Evolutionary conservation across 129 eudicot genomes (phyloP).

Genomic region (Rutidosis leptorrhynchoides): DNA sequence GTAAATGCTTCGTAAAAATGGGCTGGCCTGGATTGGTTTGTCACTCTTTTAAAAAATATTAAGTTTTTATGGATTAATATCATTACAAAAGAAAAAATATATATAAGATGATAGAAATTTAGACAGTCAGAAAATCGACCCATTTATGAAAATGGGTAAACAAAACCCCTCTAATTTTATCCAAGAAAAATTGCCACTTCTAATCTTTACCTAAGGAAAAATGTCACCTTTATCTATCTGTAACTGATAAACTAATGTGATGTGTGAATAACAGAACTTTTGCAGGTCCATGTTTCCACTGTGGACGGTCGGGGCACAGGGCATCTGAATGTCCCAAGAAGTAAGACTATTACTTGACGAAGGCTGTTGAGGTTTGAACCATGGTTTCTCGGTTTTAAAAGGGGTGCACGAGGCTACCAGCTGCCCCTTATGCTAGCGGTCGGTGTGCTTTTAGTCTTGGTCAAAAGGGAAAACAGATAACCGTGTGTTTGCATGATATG

Average conservation of each 20-base stretch:
- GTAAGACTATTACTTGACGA: conserved; percentile 39
- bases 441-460: conserved; percentile 12
- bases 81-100: neutral
- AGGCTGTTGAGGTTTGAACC: conserved; percentile 14
- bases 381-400: conserved; percentile 7
- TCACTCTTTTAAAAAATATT: neutral
- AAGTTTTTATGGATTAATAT: neutral
- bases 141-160: too few relatives aligned
- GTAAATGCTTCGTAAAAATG: too few relatives aligned
- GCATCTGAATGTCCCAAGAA: conserved; percentile 80
- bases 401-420: conserved; percentile 22
- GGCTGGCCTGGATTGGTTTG: too few relatives aligned
- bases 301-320: conserved; percentile 77
- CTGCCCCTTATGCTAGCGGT: conserved; percentile 21
- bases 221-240: neutral
- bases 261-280: conserved; percentile 44
- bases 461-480: neutral
- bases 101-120: too few relatives aligned
- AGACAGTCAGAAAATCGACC: too few relatives aligned
- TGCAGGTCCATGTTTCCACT: conserved; percentile 88
- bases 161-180: too few relatives aligned
- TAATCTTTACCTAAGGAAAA: too few relatives aligned
- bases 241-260: neutral
- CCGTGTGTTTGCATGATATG: conserved; percentile 6
- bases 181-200: too few relatives aligned